Evolutionary conservation across 1,139 yeast genomes (phyloP), one percentile per base, ranked within the genome.

Genomic region (Yamadazyma friedrichii): DNA sequence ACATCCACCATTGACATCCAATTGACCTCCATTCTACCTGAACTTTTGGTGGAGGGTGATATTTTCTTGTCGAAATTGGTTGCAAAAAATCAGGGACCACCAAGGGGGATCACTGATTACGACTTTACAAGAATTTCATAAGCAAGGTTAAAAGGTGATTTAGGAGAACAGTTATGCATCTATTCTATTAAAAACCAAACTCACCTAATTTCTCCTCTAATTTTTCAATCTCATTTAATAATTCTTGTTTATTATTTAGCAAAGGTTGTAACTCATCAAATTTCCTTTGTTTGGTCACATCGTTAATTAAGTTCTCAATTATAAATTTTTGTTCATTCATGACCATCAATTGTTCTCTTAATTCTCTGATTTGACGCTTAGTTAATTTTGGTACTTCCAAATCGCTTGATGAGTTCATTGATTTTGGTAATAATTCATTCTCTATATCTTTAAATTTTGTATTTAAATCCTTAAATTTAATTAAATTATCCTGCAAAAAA

Each of bases 321-420:
- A 91, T 62, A 52, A 78, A 88, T 54, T 74, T 73, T 55, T 91
- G 98, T 55, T 91, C 97, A 49, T 84, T 84, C 62, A 88, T 67
- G 11, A 91, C 96, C 84, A 89, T 85, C 42, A 91, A 62, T 50
- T 85, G 84, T 51, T 88, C 94, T 42, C 94, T 69, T 29, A 76
- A 63, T 43, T 73, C 74, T 40, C 87, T 67, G 4, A 85, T 78
- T 50, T 82, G 78, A 37, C 65, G 64, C 51, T 74, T 73, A 2
- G 76, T 66, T 9, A 77, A 49, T 33, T 58, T 55, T 1, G 75
- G 66, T 4, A 12, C 4, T 27, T 9, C 9, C 13, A 6, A 3
- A 3, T 11, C 15, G 4, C n/a, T 11, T 11, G 30, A 11, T 9
- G 15, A 9, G 12, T 12, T 16, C 8, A 22, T 20, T 9, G 22